Evolutionary conservation across 225 moss, liverwort and hornwort genomes (phyloP).

Genomic region (Sphagnum tenellum): DNA sequence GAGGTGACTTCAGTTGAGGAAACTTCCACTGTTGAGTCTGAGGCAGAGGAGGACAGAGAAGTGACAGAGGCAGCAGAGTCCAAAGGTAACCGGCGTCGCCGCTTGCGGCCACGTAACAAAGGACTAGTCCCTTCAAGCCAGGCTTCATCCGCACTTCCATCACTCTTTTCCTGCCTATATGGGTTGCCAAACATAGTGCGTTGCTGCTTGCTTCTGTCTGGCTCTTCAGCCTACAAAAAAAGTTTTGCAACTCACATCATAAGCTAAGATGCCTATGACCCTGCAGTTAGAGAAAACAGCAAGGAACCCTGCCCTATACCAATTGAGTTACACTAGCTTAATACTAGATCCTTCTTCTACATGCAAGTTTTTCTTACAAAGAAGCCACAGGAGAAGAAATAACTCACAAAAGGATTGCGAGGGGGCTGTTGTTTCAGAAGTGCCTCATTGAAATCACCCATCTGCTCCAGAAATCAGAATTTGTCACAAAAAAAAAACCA

Average conservation of each 20-base stretch:
- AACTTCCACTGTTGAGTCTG: constrained; percentile 59
- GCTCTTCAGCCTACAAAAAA: constrained; percentile 74
- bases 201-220: constrained; percentile 90
- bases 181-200: constrained; percentile 98
- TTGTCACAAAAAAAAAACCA: too few species aligned
- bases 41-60: constrained; percentile 60
- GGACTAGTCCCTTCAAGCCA: constrained; percentile 96
- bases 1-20: constrained; percentile 79
- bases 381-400: neutral
- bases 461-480: constrained; percentile 27
- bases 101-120: constrained; percentile 63
- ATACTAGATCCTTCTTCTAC: too few species aligned
- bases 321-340: too few species aligned
- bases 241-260: too few species aligned
- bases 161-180: constrained; percentile 94
- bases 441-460: constrained; percentile 99
- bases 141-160: constrained; percentile 96
- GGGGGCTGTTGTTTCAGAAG: constrained; percentile 97
- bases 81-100: constrained; percentile 44
- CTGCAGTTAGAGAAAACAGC: too few species aligned
- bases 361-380: too few species aligned
- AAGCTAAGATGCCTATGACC: too few species aligned
- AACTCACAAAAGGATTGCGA: constrained; percentile 90
- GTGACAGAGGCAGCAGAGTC: constrained; percentile 48
- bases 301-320: too few species aligned